Conservation (phyloP, 495 filamentous ascomycete genomes). For the Neurospora sp. region DNA sequence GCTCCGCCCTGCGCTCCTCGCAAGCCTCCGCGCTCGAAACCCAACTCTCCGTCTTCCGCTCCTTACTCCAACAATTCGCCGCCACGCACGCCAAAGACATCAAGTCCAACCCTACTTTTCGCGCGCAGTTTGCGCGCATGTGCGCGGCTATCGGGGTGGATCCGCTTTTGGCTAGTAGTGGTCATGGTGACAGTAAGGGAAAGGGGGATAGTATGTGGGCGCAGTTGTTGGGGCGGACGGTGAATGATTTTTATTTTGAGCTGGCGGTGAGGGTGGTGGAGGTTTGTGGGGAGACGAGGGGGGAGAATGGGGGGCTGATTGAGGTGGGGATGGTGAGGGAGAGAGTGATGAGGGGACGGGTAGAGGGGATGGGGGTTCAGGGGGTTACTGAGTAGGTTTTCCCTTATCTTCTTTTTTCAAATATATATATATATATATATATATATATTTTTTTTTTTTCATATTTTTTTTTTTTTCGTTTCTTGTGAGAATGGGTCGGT, state of each 20-base stretch:
- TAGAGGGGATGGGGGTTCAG: slow-evolving; percentile 65
- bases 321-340: slow-evolving; percentile 73
- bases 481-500: not conserved
- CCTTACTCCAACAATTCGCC: slow-evolving; percentile 87
- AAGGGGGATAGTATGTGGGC: slow-evolving; percentile 71
- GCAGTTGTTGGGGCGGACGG: slow-evolving; percentile 72
- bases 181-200: slow-evolving; percentile 29
- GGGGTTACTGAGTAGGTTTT: slow-evolving; percentile 54
- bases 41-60: slow-evolving; percentile 92
- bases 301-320: slow-evolving; percentile 87
- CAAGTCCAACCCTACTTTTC: slow-evolving; percentile 86
- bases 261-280: slow-evolving; percentile 89
- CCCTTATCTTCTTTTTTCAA: not conserved
- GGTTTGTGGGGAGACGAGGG: slow-evolving; percentile 75
- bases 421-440: too few relatives aligned
- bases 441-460: slow-evolving; percentile 1
- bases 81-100: slow-evolving; percentile 89
- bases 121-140: slow-evolving; percentile 96
- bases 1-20: slow-evolving; percentile 65
- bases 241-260: slow-evolving; percentile 98
- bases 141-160: slow-evolving; percentile 95
- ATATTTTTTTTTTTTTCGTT: not conserved
- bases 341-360: slow-evolving; percentile 56
- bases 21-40: slow-evolving; percentile 77
- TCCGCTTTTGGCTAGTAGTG: slow-evolving; percentile 61